Percentiles rank a stretch among this genome's conserved stretches.
Evolutionary conservation across 192 early-diverging fungal genomes (phyloP).

Genomic region (Chytriomyces sp.): DNA sequence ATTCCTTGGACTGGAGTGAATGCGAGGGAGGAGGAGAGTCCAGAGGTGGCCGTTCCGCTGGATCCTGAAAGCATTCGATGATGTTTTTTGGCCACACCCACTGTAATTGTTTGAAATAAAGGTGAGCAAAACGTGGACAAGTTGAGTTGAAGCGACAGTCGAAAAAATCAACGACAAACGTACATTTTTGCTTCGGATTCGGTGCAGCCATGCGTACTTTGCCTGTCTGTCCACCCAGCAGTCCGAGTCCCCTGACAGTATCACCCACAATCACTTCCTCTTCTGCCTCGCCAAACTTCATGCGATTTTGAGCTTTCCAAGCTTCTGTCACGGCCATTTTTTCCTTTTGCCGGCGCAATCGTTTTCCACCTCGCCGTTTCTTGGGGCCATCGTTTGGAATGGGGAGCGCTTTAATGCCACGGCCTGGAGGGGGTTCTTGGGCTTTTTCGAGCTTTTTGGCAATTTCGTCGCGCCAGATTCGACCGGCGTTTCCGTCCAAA

Average conservation of each 20-base stretch:
- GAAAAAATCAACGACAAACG: conserved; percentile 34
- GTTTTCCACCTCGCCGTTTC: conserved; percentile 88
- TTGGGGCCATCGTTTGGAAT: conserved; percentile 90
- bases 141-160: not conserved
- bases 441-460: conserved; percentile 86
- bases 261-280: conserved; percentile 87
- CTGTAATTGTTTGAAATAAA: conserved; percentile 8
- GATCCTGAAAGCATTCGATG: conserved; percentile 20
- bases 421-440: conserved; percentile 82
- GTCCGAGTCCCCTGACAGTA: conserved; percentile 81
- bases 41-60: conserved; percentile 63
- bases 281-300: conserved; percentile 90
- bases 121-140: not conserved
- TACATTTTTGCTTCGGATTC: conserved; percentile 74
- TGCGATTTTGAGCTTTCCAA: conserved; percentile 85
- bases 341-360: conserved; percentile 84
- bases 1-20: conserved; percentile 96
- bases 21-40: conserved; percentile 84
- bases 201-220: conserved; percentile 75
- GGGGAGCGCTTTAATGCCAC: conserved; percentile 86
- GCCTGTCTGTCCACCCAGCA: conserved; percentile 79
- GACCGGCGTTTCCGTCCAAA: conserved; percentile 76
- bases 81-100: conserved; percentile 39
- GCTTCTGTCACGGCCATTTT: conserved; percentile 83
- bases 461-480: conserved; percentile 75